These are phyloP conservation scores for Gautieria morchelliformis DNA, from an alignment of 768 basidiomycete species.

Conservation along the genomic window DNA sequence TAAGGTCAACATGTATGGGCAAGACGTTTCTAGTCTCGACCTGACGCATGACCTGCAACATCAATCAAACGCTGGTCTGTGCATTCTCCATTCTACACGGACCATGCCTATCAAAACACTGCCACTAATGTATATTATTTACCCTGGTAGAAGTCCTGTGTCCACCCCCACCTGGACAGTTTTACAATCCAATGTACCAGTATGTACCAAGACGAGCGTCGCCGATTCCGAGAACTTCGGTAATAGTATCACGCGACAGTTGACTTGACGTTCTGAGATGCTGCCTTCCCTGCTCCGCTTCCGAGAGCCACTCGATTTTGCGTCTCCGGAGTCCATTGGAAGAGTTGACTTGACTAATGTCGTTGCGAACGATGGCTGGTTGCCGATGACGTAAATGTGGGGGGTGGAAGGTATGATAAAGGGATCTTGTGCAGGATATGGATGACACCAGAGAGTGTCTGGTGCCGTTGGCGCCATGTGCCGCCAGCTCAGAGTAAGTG, in stretches of 20 bases:
- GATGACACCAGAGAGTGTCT: slow-evolving; percentile 98
- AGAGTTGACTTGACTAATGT: slow-evolving; percentile 20
- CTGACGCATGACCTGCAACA: too few species aligned
- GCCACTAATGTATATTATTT: not conserved
- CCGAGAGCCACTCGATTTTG: slow-evolving; percentile 5
- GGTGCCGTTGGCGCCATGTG: slow-evolving; percentile 99
- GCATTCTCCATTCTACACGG: too few species aligned
- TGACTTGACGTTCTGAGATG: slow-evolving; percentile 22
- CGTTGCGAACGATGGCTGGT: slow-evolving; percentile 78
- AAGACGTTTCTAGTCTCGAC: too few species aligned
- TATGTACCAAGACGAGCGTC: slow-evolving; percentile 66
- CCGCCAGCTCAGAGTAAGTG: slow-evolving; percentile 80
- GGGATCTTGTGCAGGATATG: slow-evolving; percentile 79
- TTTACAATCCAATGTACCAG: slow-evolving; percentile 64
- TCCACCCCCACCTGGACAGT: slow-evolving; percentile 39
- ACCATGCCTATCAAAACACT: not conserved
- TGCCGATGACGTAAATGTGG: slow-evolving; percentile 87
- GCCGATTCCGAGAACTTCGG: slow-evolving; percentile 78
- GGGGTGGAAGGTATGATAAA: slow-evolving; percentile 84
- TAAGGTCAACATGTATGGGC: too few species aligned
- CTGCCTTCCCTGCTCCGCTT: slow-evolving; percentile 22
- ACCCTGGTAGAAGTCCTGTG: not conserved
- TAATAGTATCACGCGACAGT: slow-evolving; percentile 68
- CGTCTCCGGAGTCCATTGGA: not conserved
- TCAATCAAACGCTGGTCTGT: too few species aligned